Evolutionary conservation across 345 rosid genomes (phyloP).

Genomic region (Noccaea bulbosa): DNA sequence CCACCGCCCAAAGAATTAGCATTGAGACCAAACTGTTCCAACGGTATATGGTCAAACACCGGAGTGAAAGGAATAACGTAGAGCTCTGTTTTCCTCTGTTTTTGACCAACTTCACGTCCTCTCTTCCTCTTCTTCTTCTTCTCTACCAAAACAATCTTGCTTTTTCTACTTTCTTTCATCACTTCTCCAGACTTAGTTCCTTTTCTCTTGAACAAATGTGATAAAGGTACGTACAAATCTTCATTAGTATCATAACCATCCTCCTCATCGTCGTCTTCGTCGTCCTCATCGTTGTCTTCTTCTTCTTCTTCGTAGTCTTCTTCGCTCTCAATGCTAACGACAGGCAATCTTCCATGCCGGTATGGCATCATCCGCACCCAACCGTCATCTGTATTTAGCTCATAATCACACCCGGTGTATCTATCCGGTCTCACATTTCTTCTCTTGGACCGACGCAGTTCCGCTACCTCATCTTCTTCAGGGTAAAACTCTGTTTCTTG

Average conservation of each 20-base stretch:
- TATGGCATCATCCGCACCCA: conserved; percentile 45
- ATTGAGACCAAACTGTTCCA: conserved; percentile 47
- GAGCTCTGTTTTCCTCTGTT: conserved; percentile 43
- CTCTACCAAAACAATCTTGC: conserved; percentile 13
- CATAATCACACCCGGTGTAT: conserved; percentile 29
- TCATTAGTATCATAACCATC: conserved; percentile 15
- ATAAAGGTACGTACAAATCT: conserved; percentile 55
- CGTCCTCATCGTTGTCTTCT: neutral
- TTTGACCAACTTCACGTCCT: conserved; percentile 30
- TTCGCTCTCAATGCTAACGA: conserved; percentile 46
- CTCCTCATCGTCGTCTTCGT: neutral
- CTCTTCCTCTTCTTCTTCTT: conserved; percentile 38
- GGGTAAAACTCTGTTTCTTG: conserved; percentile 35
- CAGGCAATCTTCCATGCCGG: neutral
- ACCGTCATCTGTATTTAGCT: conserved; percentile 9
- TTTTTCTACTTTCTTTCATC: neutral
- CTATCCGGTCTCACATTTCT: conserved; percentile 36
- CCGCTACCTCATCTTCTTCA: conserved; percentile 48
- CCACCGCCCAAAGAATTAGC: conserved; percentile 9
- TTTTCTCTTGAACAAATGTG: conserved; percentile 45
- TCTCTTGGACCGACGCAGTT: conserved; percentile 55
- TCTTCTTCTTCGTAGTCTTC: conserved; percentile 22
- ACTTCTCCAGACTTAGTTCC: neutral
- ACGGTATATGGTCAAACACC: conserved; percentile 43
- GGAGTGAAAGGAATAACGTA: conserved; percentile 60